phyloP scores from a whole-genome alignment of 2,329 filamentous ascomycete species.

The Lasiodiplodia hormozganensis region DNA sequence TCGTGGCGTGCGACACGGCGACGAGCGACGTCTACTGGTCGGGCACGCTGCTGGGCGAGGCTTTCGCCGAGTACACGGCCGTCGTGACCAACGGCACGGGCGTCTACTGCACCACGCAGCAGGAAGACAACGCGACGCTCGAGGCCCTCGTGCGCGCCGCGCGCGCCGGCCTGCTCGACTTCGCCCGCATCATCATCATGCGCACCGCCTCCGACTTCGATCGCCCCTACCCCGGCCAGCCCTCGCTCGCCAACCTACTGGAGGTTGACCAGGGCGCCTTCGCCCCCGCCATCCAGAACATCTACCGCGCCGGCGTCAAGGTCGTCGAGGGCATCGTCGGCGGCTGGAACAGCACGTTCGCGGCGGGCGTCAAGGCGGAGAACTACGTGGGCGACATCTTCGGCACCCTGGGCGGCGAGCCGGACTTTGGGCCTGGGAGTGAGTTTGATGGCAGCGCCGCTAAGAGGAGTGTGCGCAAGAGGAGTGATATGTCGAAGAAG shows the following conservation, averaged over 20 bases:
- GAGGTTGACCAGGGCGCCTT: slow-evolving; percentile 68
- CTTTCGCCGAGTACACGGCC: slow-evolving; percentile 40
- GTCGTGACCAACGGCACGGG: slow-evolving; percentile 45
- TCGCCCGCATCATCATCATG: slow-evolving; percentile 44
- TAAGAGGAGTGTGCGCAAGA: slow-evolving; percentile 30
- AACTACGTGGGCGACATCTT: slow-evolving; percentile 77
- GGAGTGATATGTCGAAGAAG: not conserved
- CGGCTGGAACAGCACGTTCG: slow-evolving; percentile 66
- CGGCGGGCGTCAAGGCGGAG: slow-evolving; percentile 59
- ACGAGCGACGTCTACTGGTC: slow-evolving; percentile 42
- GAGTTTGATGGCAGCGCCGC: slow-evolving; percentile 32
- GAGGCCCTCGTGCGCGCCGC: slow-evolving; percentile 42
- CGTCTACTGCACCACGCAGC: slow-evolving; percentile 44
- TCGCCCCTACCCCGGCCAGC: slow-evolving; percentile 65
- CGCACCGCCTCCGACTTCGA: slow-evolving; percentile 71
- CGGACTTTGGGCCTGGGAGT: slow-evolving; percentile 69
- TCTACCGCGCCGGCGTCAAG: slow-evolving; percentile 69
- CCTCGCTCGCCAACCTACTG: slow-evolving; percentile 65
- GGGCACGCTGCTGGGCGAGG: slow-evolving; percentile 38
- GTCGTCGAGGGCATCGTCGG: slow-evolving; percentile 68
- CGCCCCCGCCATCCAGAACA: slow-evolving; percentile 67
- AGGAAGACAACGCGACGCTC: slow-evolving; percentile 47
- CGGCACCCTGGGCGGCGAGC: slow-evolving; percentile 69
- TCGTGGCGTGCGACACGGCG: slow-evolving; percentile 42
- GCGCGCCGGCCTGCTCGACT: slow-evolving; percentile 40